A percentile compares a stretch with the other conserved stretches of the same genome.
Evolutionary conservation across 2,329 filamentous ascomycete species (phyloP).

Genomic region (Aureobasidium sp.): DNA sequence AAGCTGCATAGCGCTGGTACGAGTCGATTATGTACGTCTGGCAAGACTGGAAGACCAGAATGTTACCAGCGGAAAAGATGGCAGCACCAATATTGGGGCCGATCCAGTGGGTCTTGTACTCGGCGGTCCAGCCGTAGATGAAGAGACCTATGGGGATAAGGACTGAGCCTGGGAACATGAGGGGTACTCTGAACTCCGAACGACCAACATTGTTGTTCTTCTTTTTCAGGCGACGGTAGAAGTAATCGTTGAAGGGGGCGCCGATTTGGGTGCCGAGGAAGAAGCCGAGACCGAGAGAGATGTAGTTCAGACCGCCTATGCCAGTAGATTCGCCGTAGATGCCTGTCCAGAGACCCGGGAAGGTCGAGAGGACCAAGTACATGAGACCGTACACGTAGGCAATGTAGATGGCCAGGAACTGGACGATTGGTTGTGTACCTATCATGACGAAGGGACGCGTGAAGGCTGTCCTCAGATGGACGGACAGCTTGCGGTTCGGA

Average conservation of each 20-base stretch:
- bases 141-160: conserved; percentile 51
- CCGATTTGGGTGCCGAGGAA: conserved; percentile 40
- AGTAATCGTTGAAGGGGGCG: conserved; percentile 31
- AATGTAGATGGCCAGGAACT: conserved; percentile 32
- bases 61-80: conserved; percentile 49
- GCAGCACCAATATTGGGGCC: conserved; percentile 54
- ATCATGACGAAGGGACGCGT: conserved; percentile 31
- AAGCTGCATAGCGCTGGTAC: conserved; percentile 42
- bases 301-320: conserved; percentile 34
- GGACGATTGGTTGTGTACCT: conserved; percentile 32
- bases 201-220: conserved; percentile 31
- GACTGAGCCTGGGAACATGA: conserved; percentile 49
- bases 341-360: conserved; percentile 28
- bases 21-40: conserved; percentile 58
- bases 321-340: conserved; percentile 24
- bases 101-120: conserved; percentile 50
- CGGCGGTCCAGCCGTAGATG: conserved; percentile 53
- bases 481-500: conserved; percentile 27
- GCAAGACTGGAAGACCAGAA: conserved; percentile 52
- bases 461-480: conserved; percentile 28
- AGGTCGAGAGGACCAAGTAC: conserved; percentile 33
- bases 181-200: conserved; percentile 41
- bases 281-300: conserved; percentile 48
- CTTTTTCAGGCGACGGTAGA: conserved; percentile 32
- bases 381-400: conserved; percentile 34